phyloP scores from a whole-genome alignment of 768 basidiomycete genomes.

The Lactarius deliciosus region DNA sequence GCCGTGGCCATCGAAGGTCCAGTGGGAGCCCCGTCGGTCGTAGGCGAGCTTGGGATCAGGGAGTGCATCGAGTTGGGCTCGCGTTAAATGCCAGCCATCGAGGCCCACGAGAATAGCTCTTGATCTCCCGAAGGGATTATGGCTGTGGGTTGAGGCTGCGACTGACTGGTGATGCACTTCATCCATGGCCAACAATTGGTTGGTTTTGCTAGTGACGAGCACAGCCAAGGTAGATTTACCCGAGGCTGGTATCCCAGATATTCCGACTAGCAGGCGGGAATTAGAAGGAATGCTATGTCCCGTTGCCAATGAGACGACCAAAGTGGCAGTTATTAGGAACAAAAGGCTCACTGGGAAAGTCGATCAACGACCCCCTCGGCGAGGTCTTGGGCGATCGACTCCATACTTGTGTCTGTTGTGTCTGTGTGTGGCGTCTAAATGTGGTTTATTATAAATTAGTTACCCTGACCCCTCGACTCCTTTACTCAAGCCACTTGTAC shows the following conservation, averaged over 20 bases:
- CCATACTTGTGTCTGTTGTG: background rate
- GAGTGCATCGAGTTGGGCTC: constrained; percentile 72
- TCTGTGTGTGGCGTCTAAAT: background rate
- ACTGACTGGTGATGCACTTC: background rate
- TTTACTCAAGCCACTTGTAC: background rate
- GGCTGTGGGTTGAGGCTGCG: background rate
- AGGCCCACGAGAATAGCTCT: constrained; percentile 69
- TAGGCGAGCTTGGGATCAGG: constrained; percentile 76
- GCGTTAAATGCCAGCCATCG: constrained; percentile 91
- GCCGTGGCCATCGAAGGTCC: constrained; percentile 82
- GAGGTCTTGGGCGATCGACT: constrained; percentile 8
- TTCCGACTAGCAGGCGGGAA: constrained; percentile 63
- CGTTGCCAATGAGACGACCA: background rate
- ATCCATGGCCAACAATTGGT: constrained; percentile 41
- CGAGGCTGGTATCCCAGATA: constrained; percentile 79
- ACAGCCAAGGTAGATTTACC: constrained; percentile 81
- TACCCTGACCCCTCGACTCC: background rate
- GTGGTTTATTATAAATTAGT: background rate
- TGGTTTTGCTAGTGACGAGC: constrained; percentile 54
- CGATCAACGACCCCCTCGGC: constrained; percentile 1
- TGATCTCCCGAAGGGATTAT: background rate
- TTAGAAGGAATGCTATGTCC: constrained; percentile 33
- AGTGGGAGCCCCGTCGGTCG: constrained; percentile 79
- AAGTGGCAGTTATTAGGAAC: background rate
- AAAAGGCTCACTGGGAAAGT: constrained; percentile 13